Evolutionary conservation across 2,329 filamentous ascomycete genomes (phyloP), one percentile per base, ranked within the genome.

Genomic region (Apiospora marii): DNA sequence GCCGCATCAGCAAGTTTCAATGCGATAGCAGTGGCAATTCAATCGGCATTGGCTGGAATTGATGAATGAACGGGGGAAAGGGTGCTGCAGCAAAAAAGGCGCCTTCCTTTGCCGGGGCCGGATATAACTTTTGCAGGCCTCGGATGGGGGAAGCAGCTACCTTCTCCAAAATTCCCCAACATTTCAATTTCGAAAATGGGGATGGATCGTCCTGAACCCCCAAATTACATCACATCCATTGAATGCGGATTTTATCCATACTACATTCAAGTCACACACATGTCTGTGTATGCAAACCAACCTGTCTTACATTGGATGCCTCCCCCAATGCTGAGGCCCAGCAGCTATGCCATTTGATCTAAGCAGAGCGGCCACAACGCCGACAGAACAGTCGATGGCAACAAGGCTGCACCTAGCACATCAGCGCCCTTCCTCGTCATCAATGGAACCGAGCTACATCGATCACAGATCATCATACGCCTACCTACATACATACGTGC

Each of bases 161-260:
- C 58, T 64, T 64, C 58, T 64, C 58, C 58, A 64, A 64, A 64
- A 64, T 64, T 64, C 58, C 58, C 58, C 58, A 64, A 64, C 58
- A 64, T 64, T 41, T 41, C 58, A 64, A 64, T 64, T n/a, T 24
- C 58, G 34, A 64, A 41, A 64, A 64, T 41, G 58, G 58, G 19
- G 19, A 64, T 41, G 30, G 58, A 64, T 41, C 34, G 10, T 13
- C 58, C n/a, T 41, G 30, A 41, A 64, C 58, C 58, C 58, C 58
- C 58, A 64, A 64, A 64, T 64, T 64, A 64, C 58, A 64, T 64
- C 58, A 64, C 58, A 41, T 37, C 58, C 34, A 37, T 64, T 24
- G 19, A 64, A 64, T 19, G n/a, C 13, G 34, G 58, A 64, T 41
- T n/a, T 41, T 41, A 22, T 37, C 30, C 30, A 64, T 64, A 64